Evolutionary conservation across 495 filamentous ascomycete species (phyloP).

Genomic region (Xylaria scruposa): DNA sequence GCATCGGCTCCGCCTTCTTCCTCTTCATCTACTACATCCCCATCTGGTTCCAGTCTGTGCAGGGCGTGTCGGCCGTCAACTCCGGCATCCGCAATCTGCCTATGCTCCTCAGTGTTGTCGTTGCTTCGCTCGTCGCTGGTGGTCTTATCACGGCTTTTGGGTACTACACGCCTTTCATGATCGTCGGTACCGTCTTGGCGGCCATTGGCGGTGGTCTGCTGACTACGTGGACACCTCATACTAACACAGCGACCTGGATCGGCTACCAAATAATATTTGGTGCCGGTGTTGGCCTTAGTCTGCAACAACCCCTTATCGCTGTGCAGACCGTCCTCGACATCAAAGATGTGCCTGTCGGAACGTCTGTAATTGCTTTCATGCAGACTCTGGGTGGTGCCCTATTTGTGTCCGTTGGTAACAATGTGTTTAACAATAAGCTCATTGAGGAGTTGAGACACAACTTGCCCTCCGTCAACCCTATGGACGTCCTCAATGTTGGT

Average conservation of each 20-base stretch:
- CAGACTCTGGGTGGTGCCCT: constrained; percentile 76
- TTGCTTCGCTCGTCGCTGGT: constrained; percentile 69
- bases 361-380: constrained; percentile 69
- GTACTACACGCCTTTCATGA: constrained; percentile 80
- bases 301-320: constrained; percentile 73
- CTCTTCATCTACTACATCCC: constrained; percentile 76
- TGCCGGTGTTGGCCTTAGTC: constrained; percentile 69
- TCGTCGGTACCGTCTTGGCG: constrained; percentile 62
- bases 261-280: constrained; percentile 78
- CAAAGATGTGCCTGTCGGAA: constrained; percentile 70
- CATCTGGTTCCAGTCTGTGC: constrained; percentile 90
- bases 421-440: constrained; percentile 77
- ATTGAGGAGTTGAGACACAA: constrained; percentile 58
- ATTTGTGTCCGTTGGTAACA: constrained; percentile 78
- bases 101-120: constrained; percentile 67
- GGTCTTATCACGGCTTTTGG: constrained; percentile 65
- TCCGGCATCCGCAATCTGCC: constrained; percentile 83
- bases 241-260: constrained; percentile 68
- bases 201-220: constrained; percentile 75
- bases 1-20: constrained; percentile 69
- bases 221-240: constrained; percentile 65
- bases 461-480: constrained; percentile 59
- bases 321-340: constrained; percentile 69
- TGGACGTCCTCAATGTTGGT: constrained; percentile 62
- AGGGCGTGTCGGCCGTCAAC: constrained; percentile 67